A percentile compares a stretch with the other conserved stretches of the same genome.
These are phyloP conservation scores for Neofusicoccum cordaticola DNA, from an alignment of 2,329 filamentous ascomycete genomes.

Conservation along the genomic window DNA sequence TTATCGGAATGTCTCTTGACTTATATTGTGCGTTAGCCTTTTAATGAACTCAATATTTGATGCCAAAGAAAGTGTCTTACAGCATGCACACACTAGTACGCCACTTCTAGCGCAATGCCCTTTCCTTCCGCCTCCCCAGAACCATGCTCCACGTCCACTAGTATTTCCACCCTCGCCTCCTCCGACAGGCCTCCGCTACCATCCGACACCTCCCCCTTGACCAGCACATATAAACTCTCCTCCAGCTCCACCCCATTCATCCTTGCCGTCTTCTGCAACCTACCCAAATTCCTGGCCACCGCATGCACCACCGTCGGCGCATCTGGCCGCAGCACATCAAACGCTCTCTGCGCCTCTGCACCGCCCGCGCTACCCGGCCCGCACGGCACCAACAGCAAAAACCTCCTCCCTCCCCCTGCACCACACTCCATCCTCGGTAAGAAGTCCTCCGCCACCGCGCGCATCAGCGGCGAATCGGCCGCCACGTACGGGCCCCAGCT, in stretches of 20 bases:
- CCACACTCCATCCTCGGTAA: background rate
- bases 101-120: background rate
- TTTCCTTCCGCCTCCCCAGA: background rate
- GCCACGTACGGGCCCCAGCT: constrained; percentile 14
- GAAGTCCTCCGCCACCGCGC: background rate
- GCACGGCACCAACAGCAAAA: constrained; percentile 11
- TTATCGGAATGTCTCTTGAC: no score
- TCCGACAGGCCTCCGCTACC: background rate
- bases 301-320: constrained; percentile 13
- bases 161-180: background rate
- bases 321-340: constrained; percentile 15
- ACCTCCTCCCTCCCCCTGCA: background rate
- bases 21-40: no score
- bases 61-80: no score
- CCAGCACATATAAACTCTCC: background rate
- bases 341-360: constrained; percentile 1
- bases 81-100: background rate
- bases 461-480: constrained; percentile 4
- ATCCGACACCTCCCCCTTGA: background rate
- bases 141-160: background rate
- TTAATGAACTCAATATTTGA: no score
- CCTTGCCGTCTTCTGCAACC: constrained; percentile 12
- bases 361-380: background rate
- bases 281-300: constrained; percentile 11
- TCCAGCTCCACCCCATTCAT: constrained; percentile 9